Evolutionary conservation across 2,329 filamentous ascomycete genomes (phyloP).

Genomic region (Aureobasidium vineae): DNA sequence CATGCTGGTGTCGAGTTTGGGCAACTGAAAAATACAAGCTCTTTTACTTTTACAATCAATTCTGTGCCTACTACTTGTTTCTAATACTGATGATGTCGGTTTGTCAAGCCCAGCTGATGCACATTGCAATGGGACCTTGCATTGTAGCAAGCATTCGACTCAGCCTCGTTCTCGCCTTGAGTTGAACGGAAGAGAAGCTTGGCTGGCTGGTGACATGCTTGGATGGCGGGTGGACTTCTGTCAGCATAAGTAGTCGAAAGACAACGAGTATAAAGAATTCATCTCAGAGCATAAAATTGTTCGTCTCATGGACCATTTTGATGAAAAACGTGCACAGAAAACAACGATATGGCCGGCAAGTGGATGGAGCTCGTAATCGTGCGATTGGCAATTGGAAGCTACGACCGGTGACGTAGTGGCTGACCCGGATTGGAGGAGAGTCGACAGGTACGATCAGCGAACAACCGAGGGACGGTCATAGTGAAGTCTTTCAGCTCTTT

Average conservation of each 20-base stretch:
- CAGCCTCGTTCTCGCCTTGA: background rate
- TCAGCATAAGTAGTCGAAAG: background rate
- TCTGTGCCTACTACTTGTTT: background rate
- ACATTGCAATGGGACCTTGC: slow-evolving; percentile 4
- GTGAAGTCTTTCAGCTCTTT: slow-evolving; percentile 22
- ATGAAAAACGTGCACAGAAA: background rate
- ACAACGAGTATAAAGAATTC: background rate
- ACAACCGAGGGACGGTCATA: slow-evolving; percentile 22
- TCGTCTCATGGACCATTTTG: background rate
- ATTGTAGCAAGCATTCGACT: background rate
- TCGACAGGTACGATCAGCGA: slow-evolving; percentile 18
- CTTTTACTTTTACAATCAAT: slow-evolving; percentile 1
- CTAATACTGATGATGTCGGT: background rate
- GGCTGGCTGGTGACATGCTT: background rate
- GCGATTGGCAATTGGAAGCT: slow-evolving; percentile 17
- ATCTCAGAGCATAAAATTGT: slow-evolving; percentile 3
- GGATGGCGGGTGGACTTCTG: background rate
- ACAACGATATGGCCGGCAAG: slow-evolving; percentile 14
- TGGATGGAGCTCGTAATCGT: slow-evolving; percentile 16
- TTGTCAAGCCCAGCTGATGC: no score
- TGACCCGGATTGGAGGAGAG: slow-evolving; percentile 15
- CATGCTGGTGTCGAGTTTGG: slow-evolving; percentile 16
- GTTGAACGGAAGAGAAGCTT: background rate
- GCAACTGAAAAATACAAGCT: slow-evolving; percentile 20
- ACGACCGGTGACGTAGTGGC: slow-evolving; percentile 4